Conservation (phyloP, 78 protist genomes). For the Emiliania huxleyi region DNA sequence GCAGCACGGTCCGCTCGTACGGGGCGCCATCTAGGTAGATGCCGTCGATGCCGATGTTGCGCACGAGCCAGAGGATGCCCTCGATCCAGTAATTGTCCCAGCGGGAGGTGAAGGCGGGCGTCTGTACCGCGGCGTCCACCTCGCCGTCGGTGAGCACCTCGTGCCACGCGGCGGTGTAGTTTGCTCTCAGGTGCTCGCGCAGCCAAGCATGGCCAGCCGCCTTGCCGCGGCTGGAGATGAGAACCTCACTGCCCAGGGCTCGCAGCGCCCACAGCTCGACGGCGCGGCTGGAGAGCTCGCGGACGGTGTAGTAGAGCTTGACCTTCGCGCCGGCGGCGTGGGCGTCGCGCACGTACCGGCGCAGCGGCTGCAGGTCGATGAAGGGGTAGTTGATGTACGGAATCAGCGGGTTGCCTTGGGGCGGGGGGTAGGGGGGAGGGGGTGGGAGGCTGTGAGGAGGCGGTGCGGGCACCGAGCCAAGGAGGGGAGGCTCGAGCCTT, state of each 20-base stretch:
- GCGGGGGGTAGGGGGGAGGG: no score
- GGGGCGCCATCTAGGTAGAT: slow-evolving; percentile 1
- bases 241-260: not conserved
- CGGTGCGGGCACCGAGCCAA: no score
- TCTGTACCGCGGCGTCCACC: not conserved
- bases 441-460: no score
- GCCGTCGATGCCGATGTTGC: not conserved
- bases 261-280: slow-evolving; percentile 8
- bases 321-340: not conserved
- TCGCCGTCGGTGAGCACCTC: not conserved
- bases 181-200: not conserved
- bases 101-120: not conserved
- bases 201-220: not conserved
- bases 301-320: slow-evolving; percentile 3
- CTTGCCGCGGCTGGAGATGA: not conserved
- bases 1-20: not conserved
- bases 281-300: not conserved
- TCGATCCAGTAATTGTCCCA: not conserved
- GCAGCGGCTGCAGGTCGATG: not conserved
- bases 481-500: no score
- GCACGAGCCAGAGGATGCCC: not conserved
- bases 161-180: slow-evolving; percentile 18
- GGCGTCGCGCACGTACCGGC: not conserved
- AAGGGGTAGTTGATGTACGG: slow-evolving; percentile 17
- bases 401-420: not conserved